Evolutionary conservation across 2,329 filamentous ascomycete genomes (phyloP), one percentile per base, ranked within the genome.

Genomic region (Albophoma yamanashiensis): DNA sequence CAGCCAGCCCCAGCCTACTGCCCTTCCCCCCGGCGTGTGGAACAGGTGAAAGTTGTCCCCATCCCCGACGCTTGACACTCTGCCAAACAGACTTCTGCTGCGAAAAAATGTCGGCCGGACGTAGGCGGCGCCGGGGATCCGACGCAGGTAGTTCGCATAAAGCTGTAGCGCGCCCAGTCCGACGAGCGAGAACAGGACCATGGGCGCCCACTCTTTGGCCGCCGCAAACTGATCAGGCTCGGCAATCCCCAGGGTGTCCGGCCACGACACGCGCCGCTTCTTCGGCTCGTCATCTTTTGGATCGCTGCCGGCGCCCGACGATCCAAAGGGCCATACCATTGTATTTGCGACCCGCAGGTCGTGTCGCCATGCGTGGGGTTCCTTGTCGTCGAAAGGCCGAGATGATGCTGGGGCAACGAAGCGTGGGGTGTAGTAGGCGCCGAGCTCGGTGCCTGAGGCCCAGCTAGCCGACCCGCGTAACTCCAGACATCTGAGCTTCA

Each of bases 11-110:
- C 94, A 99, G 58, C 94, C 94, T 14, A 88, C 82, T 58, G 92
- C 74, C 65, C 86, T 82, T 14, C 94, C 94, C n/a, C 93, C 93
- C 0, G 94, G 94, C 0, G 92, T 97, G 73, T 99, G 94, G 72
- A 89, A 99, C 56, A 99, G 73, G 66, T 94, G 89, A 73, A 99
- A 97, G 71, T 93, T 93, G 74, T 99, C 94, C 4, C 92, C 95
- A 79, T 99, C 94, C 50, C 95, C 94, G 31, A 99, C 94, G 66
- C 89, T 92, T 15, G 93, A 97, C 50, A 97, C 94, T 63, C 83
- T 83, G 17, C 94, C 94, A 67, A 93, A 89, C 50, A 99, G 70
- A 66, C 85, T 92, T 66, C 89, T 82, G 62, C 79, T 86, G 55
- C 89, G 85, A 70, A 93, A 93, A 70, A 87, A 88, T 14, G 79